Evolutionary conservation across 73 alveolate genomes (phyloP).

Genomic region (Stentor coeruleus): DNA sequence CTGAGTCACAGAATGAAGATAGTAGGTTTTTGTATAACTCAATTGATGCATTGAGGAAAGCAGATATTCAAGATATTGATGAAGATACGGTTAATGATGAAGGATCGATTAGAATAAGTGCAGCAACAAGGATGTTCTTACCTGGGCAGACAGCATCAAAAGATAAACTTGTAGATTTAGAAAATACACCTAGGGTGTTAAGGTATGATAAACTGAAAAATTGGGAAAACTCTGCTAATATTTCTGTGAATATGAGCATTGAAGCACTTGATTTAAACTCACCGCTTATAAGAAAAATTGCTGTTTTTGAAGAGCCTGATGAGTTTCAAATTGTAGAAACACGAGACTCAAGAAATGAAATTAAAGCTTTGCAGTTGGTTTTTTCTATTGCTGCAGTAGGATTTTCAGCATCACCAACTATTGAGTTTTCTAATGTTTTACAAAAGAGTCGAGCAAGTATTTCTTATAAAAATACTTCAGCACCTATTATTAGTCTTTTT

Average conservation of each 20-base stretch:
- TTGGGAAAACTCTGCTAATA: neutral
- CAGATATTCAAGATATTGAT: constrained; percentile 3
- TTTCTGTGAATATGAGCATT: too few species aligned
- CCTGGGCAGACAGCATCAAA: constrained; percentile 8
- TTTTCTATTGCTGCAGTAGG: neutral
- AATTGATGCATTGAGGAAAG: constrained; percentile 21
- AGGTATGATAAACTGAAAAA: too few species aligned
- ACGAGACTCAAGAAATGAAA: neutral
- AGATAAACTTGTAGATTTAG: neutral
- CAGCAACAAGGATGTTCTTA: neutral
- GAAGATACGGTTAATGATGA: neutral
- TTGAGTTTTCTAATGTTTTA: neutral
- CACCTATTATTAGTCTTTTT: neutral
- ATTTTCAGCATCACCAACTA: neutral
- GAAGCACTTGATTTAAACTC: neutral
- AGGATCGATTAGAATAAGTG: constrained; percentile 21
- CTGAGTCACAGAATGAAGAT: constrained; percentile 5
- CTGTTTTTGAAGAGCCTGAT: neutral
- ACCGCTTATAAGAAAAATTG: constrained; percentile 6
- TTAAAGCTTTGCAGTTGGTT: neutral
- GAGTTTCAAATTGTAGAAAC: neutral
- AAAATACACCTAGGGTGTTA: too few species aligned
- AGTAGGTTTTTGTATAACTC: constrained; percentile 1
- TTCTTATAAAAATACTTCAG: neutral
- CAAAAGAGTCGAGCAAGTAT: constrained; percentile 2